These are phyloP conservation scores for Boletus tomentosulus DNA, from an alignment of 768 basidiomycete genomes.

Conservation along the genomic window DNA sequence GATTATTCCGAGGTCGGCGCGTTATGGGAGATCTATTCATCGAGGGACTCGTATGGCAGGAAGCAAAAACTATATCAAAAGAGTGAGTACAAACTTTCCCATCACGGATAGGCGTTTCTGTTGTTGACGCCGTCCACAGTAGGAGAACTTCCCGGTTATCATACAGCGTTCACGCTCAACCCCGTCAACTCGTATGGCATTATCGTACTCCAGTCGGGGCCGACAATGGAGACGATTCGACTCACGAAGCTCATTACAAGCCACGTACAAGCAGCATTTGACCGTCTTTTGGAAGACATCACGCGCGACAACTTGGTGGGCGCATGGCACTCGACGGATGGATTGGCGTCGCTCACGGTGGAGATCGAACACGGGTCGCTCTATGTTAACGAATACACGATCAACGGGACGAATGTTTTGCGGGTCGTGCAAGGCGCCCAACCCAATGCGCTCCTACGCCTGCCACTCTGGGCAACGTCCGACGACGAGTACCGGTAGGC, in stretches of 20 bases:
- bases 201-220: slow-evolving; percentile 39
- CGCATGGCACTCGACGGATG: slow-evolving; percentile 31
- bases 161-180: slow-evolving; percentile 38
- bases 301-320: slow-evolving; percentile 30
- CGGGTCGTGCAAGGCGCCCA: slow-evolving; percentile 24
- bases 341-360: slow-evolving; percentile 25
- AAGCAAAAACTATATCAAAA: slow-evolving; percentile 32
- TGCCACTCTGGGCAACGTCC: slow-evolving; percentile 35
- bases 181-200: slow-evolving; percentile 40
- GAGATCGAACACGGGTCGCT: slow-evolving; percentile 29
- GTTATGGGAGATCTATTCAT: slow-evolving; percentile 40
- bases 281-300: slow-evolving; percentile 27
- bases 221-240: slow-evolving; percentile 27
- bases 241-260: slow-evolving; percentile 33
- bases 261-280: slow-evolving; percentile 35
- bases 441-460: slow-evolving; percentile 1
- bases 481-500: slow-evolving; percentile 38
- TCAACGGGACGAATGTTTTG: slow-evolving; percentile 36
- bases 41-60: slow-evolving; percentile 28
- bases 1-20: slow-evolving; percentile 38
- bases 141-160: slow-evolving; percentile 38
- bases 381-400: slow-evolving; percentile 29
- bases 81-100: not conserved
- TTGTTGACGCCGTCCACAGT: slow-evolving; percentile 22
- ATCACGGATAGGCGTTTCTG: not conserved